A percentile compares a stretch with the other conserved stretches of the same genome.
Evolutionary conservation across 495 filamentous ascomycete species (phyloP).

Genomic region (Podospora pseudopauciseta): DNA sequence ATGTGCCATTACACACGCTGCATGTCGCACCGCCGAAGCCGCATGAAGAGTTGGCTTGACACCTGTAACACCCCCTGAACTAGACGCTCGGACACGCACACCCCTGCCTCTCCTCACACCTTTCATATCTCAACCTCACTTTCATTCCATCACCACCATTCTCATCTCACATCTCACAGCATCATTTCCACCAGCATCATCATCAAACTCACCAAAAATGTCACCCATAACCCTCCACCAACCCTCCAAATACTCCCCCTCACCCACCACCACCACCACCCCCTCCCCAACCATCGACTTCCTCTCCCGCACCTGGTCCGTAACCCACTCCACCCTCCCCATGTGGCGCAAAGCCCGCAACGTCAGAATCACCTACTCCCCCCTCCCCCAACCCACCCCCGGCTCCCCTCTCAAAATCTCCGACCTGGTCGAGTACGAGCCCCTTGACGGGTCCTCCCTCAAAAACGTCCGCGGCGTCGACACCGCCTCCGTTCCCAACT

Average conservation of each 20-base stretch:
- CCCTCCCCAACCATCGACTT: constrained; percentile 54
- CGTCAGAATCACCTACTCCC: constrained; percentile 68
- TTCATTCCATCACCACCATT: not conserved
- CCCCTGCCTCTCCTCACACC: not conserved
- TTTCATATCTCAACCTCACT: constrained; percentile 9
- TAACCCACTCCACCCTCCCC: constrained; percentile 70
- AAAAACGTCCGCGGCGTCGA: constrained; percentile 63
- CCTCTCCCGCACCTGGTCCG: constrained; percentile 67
- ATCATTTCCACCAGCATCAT: not conserved
- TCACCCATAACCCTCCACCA: constrained; percentile 35
- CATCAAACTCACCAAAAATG: constrained; percentile 6
- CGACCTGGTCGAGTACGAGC: constrained; percentile 65
- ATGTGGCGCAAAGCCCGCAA: constrained; percentile 72
- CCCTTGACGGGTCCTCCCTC: constrained; percentile 41
- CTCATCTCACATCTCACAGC: not conserved
- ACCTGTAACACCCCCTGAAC: not conserved
- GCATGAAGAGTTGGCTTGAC: not conserved
- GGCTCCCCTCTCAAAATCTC: constrained; percentile 39
- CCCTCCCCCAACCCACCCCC: constrained; percentile 34
- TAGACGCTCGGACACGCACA: not conserved
- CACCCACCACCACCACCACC: constrained; percentile 12
- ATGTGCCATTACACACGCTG: not conserved
- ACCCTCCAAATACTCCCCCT: constrained; percentile 43
- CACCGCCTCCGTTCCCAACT: constrained; percentile 40
- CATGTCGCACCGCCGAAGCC: not conserved